Evolutionary conservation across 352 stramenopile species (phyloP), one percentile per base, ranked within the genome.

Genomic region (Lagenidium giganteum): DNA sequence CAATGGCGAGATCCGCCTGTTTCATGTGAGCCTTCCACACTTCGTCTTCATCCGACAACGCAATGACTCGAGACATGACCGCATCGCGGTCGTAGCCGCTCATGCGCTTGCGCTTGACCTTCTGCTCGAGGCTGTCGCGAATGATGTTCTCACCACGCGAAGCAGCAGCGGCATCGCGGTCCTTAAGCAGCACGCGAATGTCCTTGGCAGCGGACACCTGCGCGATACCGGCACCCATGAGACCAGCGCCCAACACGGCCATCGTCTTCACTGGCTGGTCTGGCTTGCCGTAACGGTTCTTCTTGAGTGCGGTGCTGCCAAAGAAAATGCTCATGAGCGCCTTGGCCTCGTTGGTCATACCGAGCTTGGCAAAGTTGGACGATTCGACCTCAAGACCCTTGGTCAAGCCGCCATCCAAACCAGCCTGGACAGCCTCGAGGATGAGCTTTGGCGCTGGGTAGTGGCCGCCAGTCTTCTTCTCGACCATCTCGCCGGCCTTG

Each of bases 201-300:
- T 95, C 88, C 69, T 98, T 98, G 42, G 96, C 68, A 20, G 94
- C 95, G 18, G 88, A 91, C 13, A 98, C 88, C 64, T 98, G 93
- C 22, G 94, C 95, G 57, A 99, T 99, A 16, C 96, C 96, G 14
- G 94, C 93, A 38, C 96, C 96, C 96, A 99, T 99, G 22, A 99
- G 79, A 11, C 96, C 96, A 17, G 95, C 96, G n/a, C 96, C 96
- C 40, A 99, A 79, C 3, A 99, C 95, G 0, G 88, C 91, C 44
- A 99, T 93, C 21, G 82, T 98, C 51, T 98, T 80, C 21, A 96
- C 80, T 14, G 67, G 74, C 57, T 91, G 73, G 39, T 65, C 49
- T 0, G 94, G 89, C 36, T 92, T 91, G 44, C 84, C 87, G 57
- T 95, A 98, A 16, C 83, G 75, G 68, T 98, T 97, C 70, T 99